Evolutionary conservation across 2,329 filamentous ascomycete genomes (phyloP).

Genomic region (Arachnomyces sp.): DNA sequence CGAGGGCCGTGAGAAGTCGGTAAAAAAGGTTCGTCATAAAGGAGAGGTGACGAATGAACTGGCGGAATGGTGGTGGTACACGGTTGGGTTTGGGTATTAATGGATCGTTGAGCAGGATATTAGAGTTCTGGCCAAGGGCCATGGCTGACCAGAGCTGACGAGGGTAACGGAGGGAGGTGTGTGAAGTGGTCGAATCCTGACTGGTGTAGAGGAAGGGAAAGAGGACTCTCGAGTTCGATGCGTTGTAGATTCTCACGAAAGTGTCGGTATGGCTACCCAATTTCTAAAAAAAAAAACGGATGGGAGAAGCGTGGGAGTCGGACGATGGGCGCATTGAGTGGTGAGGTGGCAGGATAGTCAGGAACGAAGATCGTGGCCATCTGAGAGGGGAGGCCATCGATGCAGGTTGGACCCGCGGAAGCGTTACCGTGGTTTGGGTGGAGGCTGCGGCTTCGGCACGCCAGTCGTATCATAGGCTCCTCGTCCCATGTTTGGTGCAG

Average conservation of each 20-base stretch:
- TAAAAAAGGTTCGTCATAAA: background rate
- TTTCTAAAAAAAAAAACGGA: background rate
- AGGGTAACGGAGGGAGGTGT: no score
- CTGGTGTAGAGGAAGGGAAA: no score
- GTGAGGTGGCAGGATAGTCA: background rate
- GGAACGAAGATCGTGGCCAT: background rate
- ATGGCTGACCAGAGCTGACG: no score
- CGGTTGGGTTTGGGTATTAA: conserved; percentile 2
- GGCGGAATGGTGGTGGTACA: conserved; percentile 3
- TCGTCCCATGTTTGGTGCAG: conserved; percentile 42
- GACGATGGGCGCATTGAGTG: background rate
- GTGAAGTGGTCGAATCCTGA: no score
- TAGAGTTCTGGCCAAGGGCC: background rate
- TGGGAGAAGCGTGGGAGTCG: background rate
- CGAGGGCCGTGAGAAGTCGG: background rate
- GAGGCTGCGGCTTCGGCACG: conserved; percentile 42
- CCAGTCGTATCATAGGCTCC: conserved; percentile 46
- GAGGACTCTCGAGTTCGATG: background rate
- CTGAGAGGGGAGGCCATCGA: background rate
- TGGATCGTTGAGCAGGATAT: background rate
- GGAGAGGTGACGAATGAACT: background rate
- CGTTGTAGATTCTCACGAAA: background rate
- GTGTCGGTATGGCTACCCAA: background rate
- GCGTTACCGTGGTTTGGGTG: conserved; percentile 26
- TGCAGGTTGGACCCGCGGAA: conserved; percentile 7